Evolutionary conservation across 371 early-diverging fungal species (phyloP), one percentile per base, ranked within the genome.

Genomic region (Mortierella sp.): DNA sequence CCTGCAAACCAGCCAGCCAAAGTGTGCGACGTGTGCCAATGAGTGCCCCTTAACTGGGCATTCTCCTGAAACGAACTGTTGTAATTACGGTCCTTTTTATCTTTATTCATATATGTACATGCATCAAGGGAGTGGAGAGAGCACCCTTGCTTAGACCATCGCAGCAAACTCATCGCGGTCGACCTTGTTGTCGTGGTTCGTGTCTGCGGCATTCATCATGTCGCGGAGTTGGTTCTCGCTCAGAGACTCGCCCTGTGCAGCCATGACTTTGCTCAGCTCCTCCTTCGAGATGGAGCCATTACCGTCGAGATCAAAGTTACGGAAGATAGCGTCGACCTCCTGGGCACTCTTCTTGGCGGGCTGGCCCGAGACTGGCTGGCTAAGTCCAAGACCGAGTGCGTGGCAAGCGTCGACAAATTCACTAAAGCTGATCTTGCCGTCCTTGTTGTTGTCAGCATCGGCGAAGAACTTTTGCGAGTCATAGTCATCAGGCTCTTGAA

Each of bases 271-370:
- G 24, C 80, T 70, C 47, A 92, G 76, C 59, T 90, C 91, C 23
- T 89, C 87, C 54, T 88, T 86, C 48, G 85, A 83, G 72, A 93
- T 92, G 80, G 81, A 82, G 42, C 93, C 93, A 63, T 90, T 89
- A 46, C 86, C 87, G 73, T 91, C 87, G 43, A 84, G 86, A 83
- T 93, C 93, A 82, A 93, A 92, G 26, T 52, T 53, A 21, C 44
- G 53, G 56, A 71, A 64, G 63, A 70, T 70, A 24, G 50, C 56
- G 28, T 59, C 60, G 26, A 56, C 43, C 41, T 64, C 51, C 41
- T 50, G 28, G 9, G 58, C 5, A 11, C 50, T 47, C 51, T 59
- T 59, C 53, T 59, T 27, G 2, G 49, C 1, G 28, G 57, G 53
- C 24, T 48, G 34, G 23, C 69, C 69, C 1, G 41, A 26, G 41